Percentiles rank a stretch among this genome's conserved stretches.
Evolutionary conservation across 106 monocot species (phyloP).

Genomic region (Dioscorea alata): DNA sequence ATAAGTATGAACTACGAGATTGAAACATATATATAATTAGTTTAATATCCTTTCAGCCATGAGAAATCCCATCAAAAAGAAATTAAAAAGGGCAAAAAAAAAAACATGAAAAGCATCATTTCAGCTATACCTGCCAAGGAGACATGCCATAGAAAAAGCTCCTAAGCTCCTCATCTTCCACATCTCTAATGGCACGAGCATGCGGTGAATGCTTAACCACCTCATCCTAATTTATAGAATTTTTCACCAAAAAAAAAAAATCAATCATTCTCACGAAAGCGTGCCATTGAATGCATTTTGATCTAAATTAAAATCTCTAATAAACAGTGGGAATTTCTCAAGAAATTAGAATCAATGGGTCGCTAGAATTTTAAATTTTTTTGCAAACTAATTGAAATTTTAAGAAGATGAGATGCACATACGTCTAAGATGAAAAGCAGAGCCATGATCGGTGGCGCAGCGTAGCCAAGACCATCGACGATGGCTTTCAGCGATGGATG

Average conservation of each 20-base stretch:
- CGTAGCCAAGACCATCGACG: conserved; percentile 86
- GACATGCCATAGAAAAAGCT: conserved; percentile 89
- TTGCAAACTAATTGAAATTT: background rate
- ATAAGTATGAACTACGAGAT: conserved; percentile 77
- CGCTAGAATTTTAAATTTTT: background rate
- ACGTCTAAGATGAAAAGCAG: conserved; percentile 93
- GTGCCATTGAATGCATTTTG: too few relatives aligned
- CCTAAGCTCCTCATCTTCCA: conserved; percentile 95
- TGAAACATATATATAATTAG: too few relatives aligned
- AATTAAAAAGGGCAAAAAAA: background rate
- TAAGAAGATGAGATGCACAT: conserved; percentile 11
- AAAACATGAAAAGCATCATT: background rate
- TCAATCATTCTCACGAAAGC: too few relatives aligned
- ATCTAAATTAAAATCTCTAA: too few relatives aligned
- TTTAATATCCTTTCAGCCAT: background rate
- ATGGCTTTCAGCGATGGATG: conserved; percentile 68
- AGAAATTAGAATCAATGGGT: background rate
- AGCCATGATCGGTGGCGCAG: conserved; percentile 94
- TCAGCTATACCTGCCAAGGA: conserved; percentile 50
- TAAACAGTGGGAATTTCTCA: background rate
- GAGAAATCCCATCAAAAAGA: background rate
- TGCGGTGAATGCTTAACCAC: conserved; percentile 94
- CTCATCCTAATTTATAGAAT: conserved; percentile 56
- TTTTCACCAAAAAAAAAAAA: background rate
- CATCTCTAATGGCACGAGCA: conserved; percentile 96